phyloP scores from a whole-genome alignment of 495 filamentous ascomycete genomes.

The Xylaria acuta region DNA sequence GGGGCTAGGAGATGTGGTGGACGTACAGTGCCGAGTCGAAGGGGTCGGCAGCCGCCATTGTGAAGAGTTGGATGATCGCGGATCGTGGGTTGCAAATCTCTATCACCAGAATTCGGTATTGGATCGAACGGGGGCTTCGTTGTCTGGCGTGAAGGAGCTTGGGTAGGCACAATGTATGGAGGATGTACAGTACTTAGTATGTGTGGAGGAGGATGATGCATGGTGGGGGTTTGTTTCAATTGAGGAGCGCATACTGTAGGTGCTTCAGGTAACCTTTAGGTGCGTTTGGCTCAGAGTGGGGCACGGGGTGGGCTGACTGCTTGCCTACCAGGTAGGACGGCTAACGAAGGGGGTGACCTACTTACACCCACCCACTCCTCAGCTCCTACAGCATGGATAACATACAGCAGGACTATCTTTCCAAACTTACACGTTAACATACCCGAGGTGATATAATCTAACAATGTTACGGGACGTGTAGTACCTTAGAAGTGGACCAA shows the following conservation, averaged over 20 bases:
- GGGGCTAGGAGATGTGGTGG: constrained; percentile 15
- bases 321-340: constrained; percentile 6
- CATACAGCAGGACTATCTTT: not conserved
- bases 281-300: constrained; percentile 12
- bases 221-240: constrained; percentile 20
- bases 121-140: not conserved
- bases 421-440: not conserved
- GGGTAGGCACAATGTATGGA: not conserved
- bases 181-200: no score
- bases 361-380: not conserved
- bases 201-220: not conserved
- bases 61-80: constrained; percentile 21
- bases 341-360: constrained; percentile 10
- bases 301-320: not conserved
- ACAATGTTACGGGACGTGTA: no score
- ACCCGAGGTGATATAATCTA: not conserved
- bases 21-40: constrained; percentile 86
- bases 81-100: not conserved
- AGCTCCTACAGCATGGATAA: not conserved
- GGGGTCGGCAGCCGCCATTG: constrained; percentile 61
- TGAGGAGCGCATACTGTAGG: not conserved
- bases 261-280: no score
- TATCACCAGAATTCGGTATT: not conserved
- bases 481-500: no score
- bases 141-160: not conserved